Base-by-base conservation (phyloP, 768 basidiomycete genomes). In the Russula virescens region DNA sequence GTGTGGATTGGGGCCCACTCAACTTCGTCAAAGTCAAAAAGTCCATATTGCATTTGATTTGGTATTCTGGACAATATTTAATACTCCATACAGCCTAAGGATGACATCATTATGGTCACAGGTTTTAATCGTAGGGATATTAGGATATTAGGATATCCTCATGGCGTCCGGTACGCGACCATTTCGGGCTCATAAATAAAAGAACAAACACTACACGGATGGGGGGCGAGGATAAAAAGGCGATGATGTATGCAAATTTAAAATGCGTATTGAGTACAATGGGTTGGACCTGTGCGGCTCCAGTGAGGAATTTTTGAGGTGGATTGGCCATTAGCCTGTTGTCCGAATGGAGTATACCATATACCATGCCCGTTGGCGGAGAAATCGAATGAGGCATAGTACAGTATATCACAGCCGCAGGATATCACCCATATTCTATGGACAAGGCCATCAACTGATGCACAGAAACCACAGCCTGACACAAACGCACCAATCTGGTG, bases 401-500 rank as follows among this genome's bases (percentile, higher is more conserved):
- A 21, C 16, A 18, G n/a, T 3, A 16, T 21, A 28, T 59, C 57
- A 63, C 34, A 60, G 34, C 18, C 43, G 23, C 10, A 64, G 46
- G 21, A n/a, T 50, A 4, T 49, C 53, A 2, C 43, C 31, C 63
- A 60, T 50, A 31, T 59, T 55, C 58, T 64, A 35, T 16, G 26
- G 2, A n/a, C 19, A 28, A 55, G 10, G 7, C 5, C 21, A 42
- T 59, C 47, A 46, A 42, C 34, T 8, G 23, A 23, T 23, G 14
- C 19, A 55, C 8, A 48, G n/a, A 16, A 46, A 14, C 18, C 9
- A 38, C 13, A 46, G 8, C 13, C 52, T 6, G 21, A 52, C 9
- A 9, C 13, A 52, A 46, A 31, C 61, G 38, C 28, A 65, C 64
- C 48, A 65, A 34, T 48, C 14, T 65, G 19, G n/a, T 45, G 9